Evolutionary conservation across 345 rosid genomes (phyloP).

Genomic region (Fremontodendron californicum): DNA sequence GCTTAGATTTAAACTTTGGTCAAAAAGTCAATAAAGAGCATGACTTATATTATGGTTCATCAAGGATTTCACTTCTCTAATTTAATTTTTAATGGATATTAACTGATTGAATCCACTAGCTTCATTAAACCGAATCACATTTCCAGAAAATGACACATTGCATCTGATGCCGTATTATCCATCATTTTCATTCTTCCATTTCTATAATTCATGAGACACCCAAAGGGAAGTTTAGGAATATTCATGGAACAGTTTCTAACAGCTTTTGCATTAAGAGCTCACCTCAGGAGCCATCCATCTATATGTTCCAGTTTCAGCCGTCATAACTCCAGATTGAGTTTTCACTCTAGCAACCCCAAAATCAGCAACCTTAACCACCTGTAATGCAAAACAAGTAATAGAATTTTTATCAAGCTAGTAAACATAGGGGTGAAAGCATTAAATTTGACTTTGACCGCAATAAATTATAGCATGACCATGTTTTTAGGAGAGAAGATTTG

Average conservation of each 20-base stretch:
- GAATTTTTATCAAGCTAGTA: not conserved
- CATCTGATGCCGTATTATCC: not conserved
- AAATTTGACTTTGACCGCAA: not conserved
- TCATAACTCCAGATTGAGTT: slow-evolving; percentile 95
- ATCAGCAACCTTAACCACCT: slow-evolving; percentile 98
- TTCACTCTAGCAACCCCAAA: slow-evolving; percentile 97
- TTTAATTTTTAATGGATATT: not conserved
- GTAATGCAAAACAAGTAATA: slow-evolving; percentile 14
- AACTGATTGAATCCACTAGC: not conserved
- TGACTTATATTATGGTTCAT: not conserved
- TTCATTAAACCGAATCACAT: not conserved
- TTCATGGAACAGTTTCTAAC: not conserved
- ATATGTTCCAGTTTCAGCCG: slow-evolving; percentile 99
- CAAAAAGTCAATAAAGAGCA: not conserved
- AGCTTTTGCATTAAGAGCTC: not conserved
- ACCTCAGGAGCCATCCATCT: slow-evolving; percentile 99
- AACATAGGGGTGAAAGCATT: not conserved
- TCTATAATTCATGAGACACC: not conserved
- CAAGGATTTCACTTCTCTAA: slow-evolving; percentile 1
- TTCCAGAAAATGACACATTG: not conserved
- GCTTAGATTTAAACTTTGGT: not conserved
- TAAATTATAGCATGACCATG: not conserved
- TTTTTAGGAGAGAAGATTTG: not conserved
- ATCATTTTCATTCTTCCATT: not conserved
- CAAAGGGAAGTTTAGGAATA: not conserved